Base-by-base conservation (phyloP, 805 yeast species). In the Ogataea ganodermae region DNA sequence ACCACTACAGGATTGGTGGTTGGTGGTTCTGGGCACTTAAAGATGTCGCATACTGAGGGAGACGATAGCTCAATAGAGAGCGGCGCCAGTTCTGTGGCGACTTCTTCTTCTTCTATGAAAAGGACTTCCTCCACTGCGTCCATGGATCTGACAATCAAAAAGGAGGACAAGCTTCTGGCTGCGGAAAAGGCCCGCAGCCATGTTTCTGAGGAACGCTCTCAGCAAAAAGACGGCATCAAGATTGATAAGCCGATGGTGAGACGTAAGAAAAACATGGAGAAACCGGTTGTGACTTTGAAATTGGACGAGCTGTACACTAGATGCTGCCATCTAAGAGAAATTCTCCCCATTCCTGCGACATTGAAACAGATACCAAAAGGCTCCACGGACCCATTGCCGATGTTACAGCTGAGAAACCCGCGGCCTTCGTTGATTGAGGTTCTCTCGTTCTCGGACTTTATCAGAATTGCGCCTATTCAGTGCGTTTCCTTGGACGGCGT, bases 291-390 rank as follows among this genome's bases (percentile, higher is more conserved):
- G 8, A 69, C 72, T 9, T 52, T 69, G 42, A 69, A 69, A 27
- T 76, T 86, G 44, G 96, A 89, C 57, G 76, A 81, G 38, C 74
- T 92, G 60, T 91, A 91, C 67, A 89, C 97, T 1, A 73, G 97
- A 54, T 92, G 97, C 65, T 91, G 97, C 63, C 97, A 91, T 65
- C 71, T 91, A 49, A 74, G 97, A 46, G 97, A 91, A 60, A 91
- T 91, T 48, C 66, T 91, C 51, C 97, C 98, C 1, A 91, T 91
- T 42, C 92, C 96, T 3, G 92, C 96, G 2, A 89, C 92, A 6
- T 61, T 88, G 56, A 85, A 86, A 59, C 96, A 89, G 62, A 75
- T 91, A 51, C 87, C 88, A 1, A 83, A 82, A 59, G 89, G 86
- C 18, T 82, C 89, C 23, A 76, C 83, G 38, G 83, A 87, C 0